Evolutionary conservation across 2,329 filamentous ascomycete genomes (phyloP).

Genomic region (Xylaria sp.): DNA sequence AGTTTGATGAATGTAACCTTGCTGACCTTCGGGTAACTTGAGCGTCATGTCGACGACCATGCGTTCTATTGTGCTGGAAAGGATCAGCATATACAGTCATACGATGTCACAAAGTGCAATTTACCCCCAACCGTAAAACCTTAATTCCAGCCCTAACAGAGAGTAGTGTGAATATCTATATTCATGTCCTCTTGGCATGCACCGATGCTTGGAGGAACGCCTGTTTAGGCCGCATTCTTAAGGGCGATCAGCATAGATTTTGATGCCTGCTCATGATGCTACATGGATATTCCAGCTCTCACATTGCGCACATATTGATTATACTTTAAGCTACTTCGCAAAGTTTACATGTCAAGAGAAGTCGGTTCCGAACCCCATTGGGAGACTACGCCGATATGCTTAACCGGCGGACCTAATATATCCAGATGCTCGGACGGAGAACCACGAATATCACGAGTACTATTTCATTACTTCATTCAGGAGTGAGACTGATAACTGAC

Average conservation of each 20-base stretch:
- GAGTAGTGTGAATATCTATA: neutral
- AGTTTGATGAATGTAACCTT: constrained; percentile 3
- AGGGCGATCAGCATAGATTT: neutral
- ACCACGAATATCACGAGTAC: neutral
- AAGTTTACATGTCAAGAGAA: constrained; percentile 11
- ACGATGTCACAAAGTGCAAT: neutral
- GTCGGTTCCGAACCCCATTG: constrained; percentile 24
- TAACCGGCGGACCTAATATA: constrained; percentile 13
- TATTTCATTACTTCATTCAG: neutral
- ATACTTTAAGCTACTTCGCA: neutral
- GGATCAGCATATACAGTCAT: neutral
- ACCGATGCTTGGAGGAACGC: constrained; percentile 1
- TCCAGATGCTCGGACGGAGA: neutral
- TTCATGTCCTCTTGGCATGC: neutral
- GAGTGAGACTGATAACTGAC: neutral
- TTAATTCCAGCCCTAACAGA: neutral
- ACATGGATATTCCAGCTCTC: constrained; percentile 9
- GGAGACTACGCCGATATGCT: constrained; percentile 31
- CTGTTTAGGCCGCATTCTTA: constrained; percentile 1
- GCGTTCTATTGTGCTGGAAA: neutral
- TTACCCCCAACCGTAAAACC: constrained; percentile 18
- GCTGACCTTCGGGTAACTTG: neutral
- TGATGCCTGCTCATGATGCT: constrained; percentile 1
- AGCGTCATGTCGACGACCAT: constrained; percentile 5
- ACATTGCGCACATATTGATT: constrained; percentile 8